Evolutionary conservation across 2,329 filamentous ascomycete genomes (phyloP).

Genomic region (Trichoderma afroharzianum): DNA sequence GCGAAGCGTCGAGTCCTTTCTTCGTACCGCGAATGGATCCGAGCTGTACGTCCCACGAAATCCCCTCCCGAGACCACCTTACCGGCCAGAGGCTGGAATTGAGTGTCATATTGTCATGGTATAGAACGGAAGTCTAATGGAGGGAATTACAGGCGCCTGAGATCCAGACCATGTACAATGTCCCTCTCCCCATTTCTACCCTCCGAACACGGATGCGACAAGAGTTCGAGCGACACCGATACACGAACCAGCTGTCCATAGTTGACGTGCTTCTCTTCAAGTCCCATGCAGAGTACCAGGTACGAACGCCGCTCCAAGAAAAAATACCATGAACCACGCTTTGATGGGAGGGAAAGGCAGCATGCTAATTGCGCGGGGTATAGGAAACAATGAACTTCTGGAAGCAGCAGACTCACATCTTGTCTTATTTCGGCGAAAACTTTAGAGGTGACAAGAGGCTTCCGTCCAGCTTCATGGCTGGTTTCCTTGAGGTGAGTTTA

Average conservation of each 20-base stretch:
- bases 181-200: slow-evolving; percentile 80
- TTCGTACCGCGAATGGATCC: slow-evolving; percentile 93
- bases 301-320: slow-evolving; percentile 36
- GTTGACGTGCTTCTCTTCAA: slow-evolving; percentile 89
- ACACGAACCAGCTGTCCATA: slow-evolving; percentile 80
- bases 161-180: slow-evolving; percentile 94
- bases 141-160: slow-evolving; percentile 70
- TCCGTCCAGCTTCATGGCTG: slow-evolving; percentile 86
- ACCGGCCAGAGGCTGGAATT: neutral
- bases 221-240: slow-evolving; percentile 95
- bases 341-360: neutral
- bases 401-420: slow-evolving; percentile 93
- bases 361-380: slow-evolving; percentile 9
- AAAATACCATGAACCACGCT: neutral
- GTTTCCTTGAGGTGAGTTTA: slow-evolving; percentile 81
- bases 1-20: slow-evolving; percentile 81
- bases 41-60: slow-evolving; percentile 67
- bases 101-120: too few species aligned
- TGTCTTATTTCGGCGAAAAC: slow-evolving; percentile 92
- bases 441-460: slow-evolving; percentile 72
- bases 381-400: slow-evolving; percentile 99
- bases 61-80: neutral
- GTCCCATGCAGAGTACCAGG: slow-evolving; percentile 92
- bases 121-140: neutral
- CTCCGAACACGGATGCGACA: slow-evolving; percentile 93